Evolutionary conservation across 805 yeast species (phyloP).

Genomic region (Kurtzmaniella cleridarum): DNA sequence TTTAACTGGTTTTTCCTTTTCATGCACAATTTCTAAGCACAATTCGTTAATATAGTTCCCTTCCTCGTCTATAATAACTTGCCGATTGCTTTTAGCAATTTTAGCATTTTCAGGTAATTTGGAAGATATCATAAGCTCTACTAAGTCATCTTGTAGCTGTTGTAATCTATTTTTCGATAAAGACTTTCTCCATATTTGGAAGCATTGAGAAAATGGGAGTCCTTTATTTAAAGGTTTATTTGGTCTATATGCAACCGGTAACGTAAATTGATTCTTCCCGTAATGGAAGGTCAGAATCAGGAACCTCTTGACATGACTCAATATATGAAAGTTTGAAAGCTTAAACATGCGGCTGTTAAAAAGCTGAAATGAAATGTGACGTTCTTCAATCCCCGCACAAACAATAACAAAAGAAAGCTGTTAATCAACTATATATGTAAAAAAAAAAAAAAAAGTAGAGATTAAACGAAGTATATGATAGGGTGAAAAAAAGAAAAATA

Average conservation of each 20-base stretch:
- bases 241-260: constrained; percentile 14
- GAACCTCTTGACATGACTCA: background rate
- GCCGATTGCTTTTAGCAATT: constrained; percentile 13
- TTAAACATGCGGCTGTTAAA: background rate
- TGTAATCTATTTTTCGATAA: constrained; percentile 20
- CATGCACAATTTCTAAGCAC: constrained; percentile 23
- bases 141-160: constrained; percentile 27
- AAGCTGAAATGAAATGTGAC: no score
- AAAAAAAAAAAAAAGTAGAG: no score
- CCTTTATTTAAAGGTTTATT: constrained; percentile 6
- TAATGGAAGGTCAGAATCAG: background rate
- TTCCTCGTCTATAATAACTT: constrained; percentile 17
- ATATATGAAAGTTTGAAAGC: background rate
- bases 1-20: constrained; percentile 18
- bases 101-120: constrained; percentile 15
- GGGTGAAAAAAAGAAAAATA: no score
- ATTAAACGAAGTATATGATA: background rate
- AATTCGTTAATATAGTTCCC: constrained; percentile 31
- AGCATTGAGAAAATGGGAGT: constrained; percentile 11
- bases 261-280: constrained; percentile 4
- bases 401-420: background rate
- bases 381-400: no score
- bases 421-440: no score
- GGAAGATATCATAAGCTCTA: constrained; percentile 29
- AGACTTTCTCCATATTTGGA: constrained; percentile 20